These are phyloP conservation scores for Vanrija humicola DNA, from an alignment of 1,284 basidiomycete species.

Conservation along the genomic window DNA sequence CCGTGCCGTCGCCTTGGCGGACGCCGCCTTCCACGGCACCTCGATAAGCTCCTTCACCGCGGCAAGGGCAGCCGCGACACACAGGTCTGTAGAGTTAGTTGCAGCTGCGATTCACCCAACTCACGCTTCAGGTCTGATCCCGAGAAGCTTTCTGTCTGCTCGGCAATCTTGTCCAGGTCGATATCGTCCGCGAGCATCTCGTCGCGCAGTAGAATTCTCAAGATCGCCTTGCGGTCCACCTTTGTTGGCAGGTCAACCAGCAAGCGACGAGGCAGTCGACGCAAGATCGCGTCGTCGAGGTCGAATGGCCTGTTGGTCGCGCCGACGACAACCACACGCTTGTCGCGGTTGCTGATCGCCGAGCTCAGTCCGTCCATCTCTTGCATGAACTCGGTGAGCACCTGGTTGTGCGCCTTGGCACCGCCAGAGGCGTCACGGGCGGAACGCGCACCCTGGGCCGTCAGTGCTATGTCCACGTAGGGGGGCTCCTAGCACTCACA, in stretches of 20 bases:
- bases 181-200: slow-evolving; percentile 68
- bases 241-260: slow-evolving; percentile 79
- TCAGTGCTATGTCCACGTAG: too few relatives aligned
- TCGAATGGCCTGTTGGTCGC: slow-evolving; percentile 73
- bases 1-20: slow-evolving; percentile 10
- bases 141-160: slow-evolving; percentile 77
- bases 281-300: slow-evolving; percentile 57
- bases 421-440: slow-evolving; percentile 75
- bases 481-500: slow-evolving; percentile 1
- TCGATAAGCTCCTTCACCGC: slow-evolving; percentile 76
- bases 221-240: slow-evolving; percentile 75
- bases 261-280: slow-evolving; percentile 74
- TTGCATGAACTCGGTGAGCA: slow-evolving; percentile 83
- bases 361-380: slow-evolving; percentile 88
- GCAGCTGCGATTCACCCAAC: slow-evolving; percentile 36
- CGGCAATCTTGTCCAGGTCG: slow-evolving; percentile 61
- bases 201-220: slow-evolving; percentile 74
- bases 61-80: slow-evolving; percentile 81
- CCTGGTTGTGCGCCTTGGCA: slow-evolving; percentile 65
- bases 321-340: slow-evolving; percentile 85
- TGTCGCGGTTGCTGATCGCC: slow-evolving; percentile 63
- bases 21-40: slow-evolving; percentile 62
- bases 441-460: slow-evolving; percentile 63
- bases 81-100: slow-evolving; percentile 61
- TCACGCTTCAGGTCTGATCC: slow-evolving; percentile 89